phyloP scores from a whole-genome alignment of 805 yeast species.

The Schwanniomyces pseudopolymorphus region DNA sequence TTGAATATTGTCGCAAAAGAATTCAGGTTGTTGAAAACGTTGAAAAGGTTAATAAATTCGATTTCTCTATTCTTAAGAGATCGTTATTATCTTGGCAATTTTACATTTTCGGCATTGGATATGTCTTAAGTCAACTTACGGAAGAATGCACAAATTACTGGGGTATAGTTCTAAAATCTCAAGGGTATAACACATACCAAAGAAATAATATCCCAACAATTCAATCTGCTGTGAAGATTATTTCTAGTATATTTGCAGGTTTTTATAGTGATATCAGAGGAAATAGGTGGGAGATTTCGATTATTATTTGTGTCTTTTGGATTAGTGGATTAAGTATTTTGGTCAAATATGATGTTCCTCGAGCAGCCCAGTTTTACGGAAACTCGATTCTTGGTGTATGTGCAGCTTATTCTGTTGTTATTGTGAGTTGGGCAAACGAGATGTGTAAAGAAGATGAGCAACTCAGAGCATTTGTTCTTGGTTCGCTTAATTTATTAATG shows the following conservation, averaged over 20 bases:
- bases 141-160: constrained; percentile 46
- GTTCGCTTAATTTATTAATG: constrained; percentile 3
- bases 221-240: constrained; percentile 3
- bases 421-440: constrained; percentile 7
- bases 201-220: constrained; percentile 6
- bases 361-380: constrained; percentile 2
- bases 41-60: constrained; percentile 2
- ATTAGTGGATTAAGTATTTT: constrained; percentile 1
- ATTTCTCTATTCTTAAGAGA: constrained; percentile 6
- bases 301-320: constrained; percentile 2
- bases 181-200: constrained; percentile 3
- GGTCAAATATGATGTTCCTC: constrained; percentile 3
- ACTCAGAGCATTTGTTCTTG: constrained; percentile 4
- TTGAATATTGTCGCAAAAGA: too few relatives aligned
- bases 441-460: constrained; percentile 6
- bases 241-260: constrained; percentile 2
- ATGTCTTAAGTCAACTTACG: constrained; percentile 52
- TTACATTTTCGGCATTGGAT: constrained; percentile 56
- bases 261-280: constrained; percentile 1
- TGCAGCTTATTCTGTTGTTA: constrained; percentile 2
- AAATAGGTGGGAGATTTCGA: constrained; percentile 2
- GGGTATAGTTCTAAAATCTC: constrained; percentile 13
- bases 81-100: neutral
- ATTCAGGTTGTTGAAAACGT: too few relatives aligned
- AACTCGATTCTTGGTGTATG: constrained; percentile 6